A percentile compares a stretch with the other conserved stretches of the same genome.
Conservation (phyloP, 2,329 filamentous ascomycete genomes). For the Xylariaceae sp. region DNA sequence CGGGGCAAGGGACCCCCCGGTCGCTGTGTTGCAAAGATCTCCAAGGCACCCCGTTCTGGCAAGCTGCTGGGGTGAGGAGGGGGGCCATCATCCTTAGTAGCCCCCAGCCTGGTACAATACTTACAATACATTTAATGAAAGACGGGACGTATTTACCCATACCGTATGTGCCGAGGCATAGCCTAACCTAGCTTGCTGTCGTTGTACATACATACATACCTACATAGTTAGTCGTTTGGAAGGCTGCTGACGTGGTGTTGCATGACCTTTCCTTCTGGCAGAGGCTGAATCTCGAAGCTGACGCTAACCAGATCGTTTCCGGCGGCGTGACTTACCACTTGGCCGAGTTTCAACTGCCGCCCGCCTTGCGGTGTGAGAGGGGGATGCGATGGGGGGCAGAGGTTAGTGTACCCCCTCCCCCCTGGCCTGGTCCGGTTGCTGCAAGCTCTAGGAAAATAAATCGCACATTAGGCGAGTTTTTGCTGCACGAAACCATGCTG, state of each 20-base stretch:
- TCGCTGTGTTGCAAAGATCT: constrained; percentile 30
- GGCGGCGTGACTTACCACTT: constrained; percentile 1
- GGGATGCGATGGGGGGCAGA: constrained; percentile 12
- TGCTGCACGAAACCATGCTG: constrained; percentile 28
- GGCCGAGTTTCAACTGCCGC: constrained; percentile 32
- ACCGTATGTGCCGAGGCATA: constrained; percentile 22
- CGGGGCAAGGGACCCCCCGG: constrained; percentile 25
- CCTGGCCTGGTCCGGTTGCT: constrained; percentile 17
- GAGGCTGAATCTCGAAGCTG: constrained; percentile 10
- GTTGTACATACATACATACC: background rate
- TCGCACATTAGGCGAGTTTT: constrained; percentile 28
- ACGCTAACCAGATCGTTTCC: constrained; percentile 1
- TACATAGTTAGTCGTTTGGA: background rate
- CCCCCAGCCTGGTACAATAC: background rate
- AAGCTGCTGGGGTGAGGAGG: constrained; percentile 9
- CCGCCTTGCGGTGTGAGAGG: constrained; percentile 25
- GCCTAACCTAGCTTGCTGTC: constrained; percentile 2
- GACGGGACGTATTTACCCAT: constrained; percentile 19
- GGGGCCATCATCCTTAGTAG: constrained; percentile 5
- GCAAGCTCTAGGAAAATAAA: constrained; percentile 26
- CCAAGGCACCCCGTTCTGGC: constrained; percentile 23
- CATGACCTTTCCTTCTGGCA: constrained; percentile 12
- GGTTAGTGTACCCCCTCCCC: too few species aligned
- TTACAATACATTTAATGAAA: background rate
- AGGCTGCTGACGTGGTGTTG: constrained; percentile 27